Percentiles rank a stretch among this genome's conserved stretches.
phyloP scores from a whole-genome alignment of 768 basidiomycete species.

The Sporobolomyces roseus region DNA sequence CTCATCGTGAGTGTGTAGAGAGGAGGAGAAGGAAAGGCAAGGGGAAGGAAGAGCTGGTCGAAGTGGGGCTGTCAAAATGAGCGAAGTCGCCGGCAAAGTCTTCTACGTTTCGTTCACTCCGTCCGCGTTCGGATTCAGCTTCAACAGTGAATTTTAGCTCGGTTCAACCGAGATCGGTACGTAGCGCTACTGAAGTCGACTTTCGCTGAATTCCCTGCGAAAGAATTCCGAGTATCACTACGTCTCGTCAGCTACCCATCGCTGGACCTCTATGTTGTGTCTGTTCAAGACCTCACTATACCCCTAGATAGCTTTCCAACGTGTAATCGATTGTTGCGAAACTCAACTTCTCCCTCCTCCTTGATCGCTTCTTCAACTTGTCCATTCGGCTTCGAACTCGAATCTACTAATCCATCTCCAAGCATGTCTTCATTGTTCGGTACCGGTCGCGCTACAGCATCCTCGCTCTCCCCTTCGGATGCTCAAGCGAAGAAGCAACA shows the following conservation, averaged over 20 bases:
- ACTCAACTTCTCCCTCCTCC: no score
- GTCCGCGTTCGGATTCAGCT: slow-evolving; percentile 1
- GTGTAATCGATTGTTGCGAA: no score
- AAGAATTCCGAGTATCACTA: no score
- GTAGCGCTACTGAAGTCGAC: neutral
- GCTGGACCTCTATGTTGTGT: no score
- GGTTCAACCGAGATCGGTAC: neutral
- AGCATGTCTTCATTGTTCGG: slow-evolving; percentile 30
- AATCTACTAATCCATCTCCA: no score
- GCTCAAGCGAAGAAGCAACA: slow-evolving; percentile 27
- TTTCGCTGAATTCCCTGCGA: no score
- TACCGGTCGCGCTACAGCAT: neutral
- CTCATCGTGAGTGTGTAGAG: neutral
- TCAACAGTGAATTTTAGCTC: neutral
- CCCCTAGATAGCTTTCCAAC: no score
- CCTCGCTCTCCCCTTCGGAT: slow-evolving; percentile 5
- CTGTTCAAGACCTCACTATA: no score
- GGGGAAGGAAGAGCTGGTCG: neutral
- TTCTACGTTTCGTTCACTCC: neutral
- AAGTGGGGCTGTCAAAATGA: neutral
- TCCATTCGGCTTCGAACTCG: neutral
- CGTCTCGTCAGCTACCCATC: neutral
- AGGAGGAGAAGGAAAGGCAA: neutral
- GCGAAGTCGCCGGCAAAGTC: neutral
- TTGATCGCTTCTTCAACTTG: no score